Percentiles rank a stretch among this genome's conserved stretches.
phyloP scores from a whole-genome alignment of 805 yeast genomes.

The Yamadazyma sp. region DNA sequence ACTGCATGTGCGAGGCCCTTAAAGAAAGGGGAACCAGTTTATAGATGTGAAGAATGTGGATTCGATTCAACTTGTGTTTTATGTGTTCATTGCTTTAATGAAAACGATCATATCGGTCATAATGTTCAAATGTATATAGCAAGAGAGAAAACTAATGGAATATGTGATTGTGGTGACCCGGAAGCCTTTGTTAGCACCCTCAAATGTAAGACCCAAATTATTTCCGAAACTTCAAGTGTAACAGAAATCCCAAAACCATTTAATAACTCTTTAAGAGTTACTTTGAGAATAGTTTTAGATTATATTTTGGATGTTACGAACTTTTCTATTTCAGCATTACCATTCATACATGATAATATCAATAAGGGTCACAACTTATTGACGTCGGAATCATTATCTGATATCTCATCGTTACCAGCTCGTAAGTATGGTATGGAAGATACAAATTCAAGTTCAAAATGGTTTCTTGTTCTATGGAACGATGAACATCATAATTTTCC shows the following conservation, averaged over 20 bases:
- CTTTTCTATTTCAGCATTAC: constrained; percentile 36
- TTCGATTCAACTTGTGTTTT: constrained; percentile 76
- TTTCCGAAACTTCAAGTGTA: constrained; percentile 1
- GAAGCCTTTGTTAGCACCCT: constrained; percentile 57
- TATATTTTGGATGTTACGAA: constrained; percentile 43
- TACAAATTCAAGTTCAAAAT: constrained; percentile 28
- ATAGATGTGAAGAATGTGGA: constrained; percentile 74
- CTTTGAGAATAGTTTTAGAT: constrained; percentile 37
- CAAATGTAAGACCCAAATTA: constrained; percentile 45
- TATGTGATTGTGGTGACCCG: constrained; percentile 73
- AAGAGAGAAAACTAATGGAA: constrained; percentile 47
- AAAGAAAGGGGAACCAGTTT: constrained; percentile 60
- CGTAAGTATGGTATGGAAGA: constrained; percentile 30
- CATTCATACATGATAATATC: constrained; percentile 31
- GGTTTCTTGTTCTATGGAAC: constrained; percentile 65
- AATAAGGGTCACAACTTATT: constrained; percentile 21
- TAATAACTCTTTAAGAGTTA: constrained; percentile 16
- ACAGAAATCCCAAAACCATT: constrained; percentile 14
- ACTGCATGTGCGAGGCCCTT: constrained; percentile 69
- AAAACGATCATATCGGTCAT: constrained; percentile 65
- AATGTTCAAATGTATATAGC: constrained; percentile 55
- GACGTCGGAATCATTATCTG: constrained; percentile 25
- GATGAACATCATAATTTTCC: constrained; percentile 68
- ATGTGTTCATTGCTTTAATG: constrained; percentile 70
- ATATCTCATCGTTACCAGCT: constrained; percentile 29